Evolutionary conservation across 768 basidiomycete species (phyloP), one percentile per base, ranked within the genome.

Genomic region (Suillus alpinus): DNA sequence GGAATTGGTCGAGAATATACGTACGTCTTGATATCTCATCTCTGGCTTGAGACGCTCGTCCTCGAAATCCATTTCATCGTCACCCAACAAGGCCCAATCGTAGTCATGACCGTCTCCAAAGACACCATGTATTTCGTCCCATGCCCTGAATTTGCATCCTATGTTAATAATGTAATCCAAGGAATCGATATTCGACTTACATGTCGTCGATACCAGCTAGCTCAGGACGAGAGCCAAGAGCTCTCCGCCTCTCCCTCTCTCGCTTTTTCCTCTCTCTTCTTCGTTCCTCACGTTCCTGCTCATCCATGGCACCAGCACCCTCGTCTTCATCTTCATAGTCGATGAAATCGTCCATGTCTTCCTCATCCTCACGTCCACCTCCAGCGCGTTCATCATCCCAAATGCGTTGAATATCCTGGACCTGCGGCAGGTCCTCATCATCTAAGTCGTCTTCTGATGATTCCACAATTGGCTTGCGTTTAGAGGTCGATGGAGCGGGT

Each of bases 101-200:
- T 96, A 99, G 65, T 98, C 95, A 67, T 90, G 88, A 7, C 97
- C 97, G 64, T 95, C 92, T 37, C 97, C 97, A 65, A 99, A 99
- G 1, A 98, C 93, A 61, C 94, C 95, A 63, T 91, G 89, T 31
- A 98, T 91, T 75, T 98, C 97, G 51, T 92, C 89, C 94, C 94
- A 97, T 31, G 94, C 89, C 68, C 94, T 96, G 65, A 2, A 63
- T 63, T 59, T 6, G 47, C n/a, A 37, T 65, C 59, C 65, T 68
- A n/a, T 62, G 59, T 61, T 36, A 49, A 57, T 56, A 49, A 40
- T 31, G 44, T 46, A 20, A 53, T 23, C 40, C 7, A 49, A 61
- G 34, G 18, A 50, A 12, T 49, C 18, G 14, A 58, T 41, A 44
- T 16, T 40, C 34, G 20, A 82, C 91, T 76, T 71, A 92, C 94